Conservation (phyloP, 2,329 filamentous ascomycete genomes). For the Fusarium musae region DNA sequence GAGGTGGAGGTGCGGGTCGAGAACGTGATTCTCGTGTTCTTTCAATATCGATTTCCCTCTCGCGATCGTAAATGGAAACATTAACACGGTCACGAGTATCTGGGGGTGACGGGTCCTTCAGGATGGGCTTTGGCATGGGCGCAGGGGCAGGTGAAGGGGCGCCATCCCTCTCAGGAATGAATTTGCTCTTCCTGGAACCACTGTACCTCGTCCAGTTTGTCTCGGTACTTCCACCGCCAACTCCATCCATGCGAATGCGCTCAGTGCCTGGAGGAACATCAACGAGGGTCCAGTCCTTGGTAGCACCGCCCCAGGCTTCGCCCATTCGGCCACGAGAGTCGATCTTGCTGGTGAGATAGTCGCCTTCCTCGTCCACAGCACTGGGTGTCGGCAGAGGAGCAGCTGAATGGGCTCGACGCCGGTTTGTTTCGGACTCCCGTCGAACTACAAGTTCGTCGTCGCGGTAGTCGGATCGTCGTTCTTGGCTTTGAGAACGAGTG, state of each 20-base stretch:
- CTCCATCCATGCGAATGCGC: constrained; percentile 83
- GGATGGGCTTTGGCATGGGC: constrained; percentile 34
- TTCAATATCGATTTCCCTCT: constrained; percentile 64
- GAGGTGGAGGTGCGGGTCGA: constrained; percentile 52
- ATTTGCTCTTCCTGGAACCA: constrained; percentile 78
- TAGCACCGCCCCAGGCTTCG: constrained; percentile 79
- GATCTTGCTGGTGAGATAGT: constrained; percentile 67
- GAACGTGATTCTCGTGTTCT: constrained; percentile 63
- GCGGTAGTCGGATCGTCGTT: constrained; percentile 55
- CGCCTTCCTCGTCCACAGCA: constrained; percentile 67
- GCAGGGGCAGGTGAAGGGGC: constrained; percentile 42
- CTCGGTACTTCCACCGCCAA: constrained; percentile 79
- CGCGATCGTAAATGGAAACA: constrained; percentile 59
- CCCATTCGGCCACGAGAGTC: constrained; percentile 73
- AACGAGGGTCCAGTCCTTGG: constrained; percentile 82
- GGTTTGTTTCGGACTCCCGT: constrained; percentile 61
- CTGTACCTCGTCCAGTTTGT: constrained; percentile 84
- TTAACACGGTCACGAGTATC: constrained; percentile 54
- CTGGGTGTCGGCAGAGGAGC: constrained; percentile 53
- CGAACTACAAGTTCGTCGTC: constrained; percentile 77
- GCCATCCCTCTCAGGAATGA: constrained; percentile 74
- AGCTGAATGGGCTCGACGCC: constrained; percentile 64
- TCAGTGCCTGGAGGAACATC: constrained; percentile 87
- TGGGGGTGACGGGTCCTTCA: constrained; percentile 45
- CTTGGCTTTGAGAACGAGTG: constrained; percentile 52